Percentiles rank a stretch among this genome's conserved stretches.
Conservation (phyloP, 306 rosid species). For the Acacia melanoxylon region DNA sequence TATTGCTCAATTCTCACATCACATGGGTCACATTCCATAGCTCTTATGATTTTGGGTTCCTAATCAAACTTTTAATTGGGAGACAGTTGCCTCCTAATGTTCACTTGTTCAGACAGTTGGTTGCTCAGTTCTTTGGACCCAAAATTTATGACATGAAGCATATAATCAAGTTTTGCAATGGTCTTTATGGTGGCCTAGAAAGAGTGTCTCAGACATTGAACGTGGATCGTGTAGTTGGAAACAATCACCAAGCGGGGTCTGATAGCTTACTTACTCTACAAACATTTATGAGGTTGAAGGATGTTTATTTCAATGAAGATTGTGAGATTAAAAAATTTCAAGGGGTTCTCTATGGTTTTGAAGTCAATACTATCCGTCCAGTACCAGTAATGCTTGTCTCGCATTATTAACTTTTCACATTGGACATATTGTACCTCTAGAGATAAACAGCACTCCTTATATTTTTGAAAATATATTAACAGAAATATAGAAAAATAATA, state of each 20-base stretch:
- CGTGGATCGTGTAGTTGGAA: slow-evolving; percentile 13
- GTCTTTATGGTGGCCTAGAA: neutral
- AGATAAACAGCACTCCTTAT: too few species aligned
- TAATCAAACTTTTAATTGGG: neutral
- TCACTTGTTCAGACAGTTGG: neutral
- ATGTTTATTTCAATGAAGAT: too few species aligned
- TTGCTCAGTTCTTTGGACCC: neutral
- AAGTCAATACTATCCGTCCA: neutral
- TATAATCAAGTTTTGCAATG: slow-evolving; percentile 12
- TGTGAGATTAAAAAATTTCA: too few species aligned
- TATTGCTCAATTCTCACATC: too few species aligned
- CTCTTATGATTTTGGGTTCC: slow-evolving; percentile 13
- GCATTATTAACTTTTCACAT: too few species aligned
- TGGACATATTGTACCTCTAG: too few species aligned
- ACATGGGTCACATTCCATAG: neutral
- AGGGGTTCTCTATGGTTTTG: neutral
- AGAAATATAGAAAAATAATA: too few species aligned
- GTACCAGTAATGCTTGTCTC: too few species aligned
- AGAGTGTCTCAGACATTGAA: neutral
- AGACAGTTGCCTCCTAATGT: neutral
- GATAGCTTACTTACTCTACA: too few species aligned
- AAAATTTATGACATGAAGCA: slow-evolving; percentile 19
- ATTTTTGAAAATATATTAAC: too few species aligned
- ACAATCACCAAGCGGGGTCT: slow-evolving; percentile 9
- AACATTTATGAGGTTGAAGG: too few species aligned